Evolutionary conservation across 2,329 filamentous ascomycete genomes (phyloP).

Genomic region (Fusarium equiseti): DNA sequence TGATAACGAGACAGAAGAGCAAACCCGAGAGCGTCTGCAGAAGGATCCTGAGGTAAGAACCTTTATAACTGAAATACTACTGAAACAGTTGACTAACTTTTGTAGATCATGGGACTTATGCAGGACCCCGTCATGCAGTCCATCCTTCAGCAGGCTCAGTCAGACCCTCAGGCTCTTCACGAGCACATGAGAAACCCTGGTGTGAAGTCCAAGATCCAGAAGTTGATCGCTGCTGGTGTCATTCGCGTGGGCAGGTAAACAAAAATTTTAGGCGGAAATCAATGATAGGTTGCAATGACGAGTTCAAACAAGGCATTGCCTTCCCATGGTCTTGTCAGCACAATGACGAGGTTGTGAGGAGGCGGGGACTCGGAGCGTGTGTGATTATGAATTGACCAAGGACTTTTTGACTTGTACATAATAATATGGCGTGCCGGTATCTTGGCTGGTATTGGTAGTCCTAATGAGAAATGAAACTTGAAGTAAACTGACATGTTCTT

Average conservation of each 20-base stretch:
- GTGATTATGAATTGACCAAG: constrained; percentile 40
- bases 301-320: constrained; percentile 26
- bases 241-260: constrained; percentile 76
- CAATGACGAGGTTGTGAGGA: constrained; percentile 12
- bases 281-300: constrained; percentile 22
- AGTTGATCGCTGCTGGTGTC: constrained; percentile 91
- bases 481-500: constrained; percentile 27
- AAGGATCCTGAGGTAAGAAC: constrained; percentile 86
- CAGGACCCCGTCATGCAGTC: constrained; percentile 98
- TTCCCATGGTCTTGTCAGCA: constrained; percentile 30
- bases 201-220: constrained; percentile 91
- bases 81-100: constrained; percentile 46
- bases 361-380: constrained; percentile 33
- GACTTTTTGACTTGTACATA: constrained; percentile 47
- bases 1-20: constrained; percentile 94
- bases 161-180: constrained; percentile 89
- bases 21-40: constrained; percentile 91
- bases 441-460: constrained; percentile 36
- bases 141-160: constrained; percentile 96
- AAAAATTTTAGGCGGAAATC: constrained; percentile 7
- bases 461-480: constrained; percentile 50
- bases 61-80: not conserved
- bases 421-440: constrained; percentile 44
- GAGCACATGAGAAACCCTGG: constrained; percentile 97
- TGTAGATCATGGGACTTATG: constrained; percentile 86